Base-by-base conservation (phyloP, 805 yeast genomes). In the Suhomyces sp. region DNA sequence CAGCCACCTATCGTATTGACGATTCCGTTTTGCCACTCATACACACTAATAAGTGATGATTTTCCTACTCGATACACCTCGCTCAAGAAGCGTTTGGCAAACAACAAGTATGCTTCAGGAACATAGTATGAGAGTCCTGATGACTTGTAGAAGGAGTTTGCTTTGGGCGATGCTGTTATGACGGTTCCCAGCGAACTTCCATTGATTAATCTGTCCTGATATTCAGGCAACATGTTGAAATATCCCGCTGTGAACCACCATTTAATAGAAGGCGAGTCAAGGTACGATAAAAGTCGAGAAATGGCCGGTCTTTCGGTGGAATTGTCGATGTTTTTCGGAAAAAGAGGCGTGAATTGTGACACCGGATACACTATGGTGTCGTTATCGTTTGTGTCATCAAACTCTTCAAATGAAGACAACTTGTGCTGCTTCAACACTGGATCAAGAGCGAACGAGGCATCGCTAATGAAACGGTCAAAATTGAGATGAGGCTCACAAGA, bases 201-300 rank as follows among this genome's bases (percentile, higher is more conserved):
- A 33, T 75, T 69, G 31, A 89, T 64, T 25, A 94, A 73, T 24
- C 78, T 73, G 13, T 72, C 69, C 61, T 82, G 84, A 48, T 89
- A 85, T 39, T 84, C 83, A 0, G 96, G 89, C 39, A 86, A 81
- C 83, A 94, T 86, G 67, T 94, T 94, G 75, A 94, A 94, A 66
- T 94, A 94, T 2, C 99, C 99, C 0, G 98, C 97, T 0, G 99
- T 94, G 60, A 94, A 85, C 57, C 88, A 80, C 96, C 97, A 93
- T 48, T 76, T 77, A 24, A 85, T 77, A 10, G 70, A 61, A 22
- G 83, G 77, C 40, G 83, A 73, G 60, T 82, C 82, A 47, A 82
- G 72, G 53, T 76, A 77, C 2, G 89, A 78, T 41, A 89, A 72
- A 3, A 88, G 66, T 27, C 85, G 71, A 39, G 87, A 67, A 29